A percentile compares a stretch with the other conserved stretches of the same genome.
Conservation (phyloP, 2,329 filamentous ascomycete genomes). For the Atkinsonella hypoxylon region DNA sequence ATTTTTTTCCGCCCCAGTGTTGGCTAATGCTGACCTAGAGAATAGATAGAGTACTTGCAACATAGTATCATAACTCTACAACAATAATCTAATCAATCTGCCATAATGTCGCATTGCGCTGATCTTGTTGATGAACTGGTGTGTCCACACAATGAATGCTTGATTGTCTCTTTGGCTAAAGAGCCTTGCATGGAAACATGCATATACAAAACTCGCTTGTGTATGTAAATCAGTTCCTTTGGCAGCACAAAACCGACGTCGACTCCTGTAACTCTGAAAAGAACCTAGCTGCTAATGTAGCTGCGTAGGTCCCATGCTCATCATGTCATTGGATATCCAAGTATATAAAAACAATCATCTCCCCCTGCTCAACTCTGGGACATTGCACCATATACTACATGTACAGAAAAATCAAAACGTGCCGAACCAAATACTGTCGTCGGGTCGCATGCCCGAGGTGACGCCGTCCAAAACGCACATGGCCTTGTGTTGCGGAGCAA, state of each 20-base stretch:
- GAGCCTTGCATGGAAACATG: too few relatives aligned
- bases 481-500: slow-evolving; percentile 11
- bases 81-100: background rate
- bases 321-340: background rate
- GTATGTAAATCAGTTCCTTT: too few relatives aligned
- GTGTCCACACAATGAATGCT: too few relatives aligned
- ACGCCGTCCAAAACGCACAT: slow-evolving; percentile 21
- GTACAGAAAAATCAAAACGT: slow-evolving; percentile 9
- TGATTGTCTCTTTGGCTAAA: too few relatives aligned
- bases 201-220: too few relatives aligned
- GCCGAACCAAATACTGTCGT: slow-evolving; percentile 27
- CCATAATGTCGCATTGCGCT: background rate
- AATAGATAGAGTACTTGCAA: slow-evolving; percentile 2
- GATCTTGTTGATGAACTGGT: too few relatives aligned
- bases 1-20: background rate
- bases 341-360: background rate
- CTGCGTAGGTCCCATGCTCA: too few relatives aligned
- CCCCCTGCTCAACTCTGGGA: background rate
- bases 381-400: background rate
- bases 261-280: too few relatives aligned
- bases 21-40: slow-evolving; percentile 1
- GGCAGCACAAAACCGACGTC: too few relatives aligned
- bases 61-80: background rate
- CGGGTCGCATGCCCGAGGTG: slow-evolving; percentile 19
- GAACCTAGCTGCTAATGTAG: too few relatives aligned